Evolutionary conservation across 139 green algal species (phyloP), one percentile per base, ranked within the genome.

Genomic region (Haematococcus lacustris): DNA sequence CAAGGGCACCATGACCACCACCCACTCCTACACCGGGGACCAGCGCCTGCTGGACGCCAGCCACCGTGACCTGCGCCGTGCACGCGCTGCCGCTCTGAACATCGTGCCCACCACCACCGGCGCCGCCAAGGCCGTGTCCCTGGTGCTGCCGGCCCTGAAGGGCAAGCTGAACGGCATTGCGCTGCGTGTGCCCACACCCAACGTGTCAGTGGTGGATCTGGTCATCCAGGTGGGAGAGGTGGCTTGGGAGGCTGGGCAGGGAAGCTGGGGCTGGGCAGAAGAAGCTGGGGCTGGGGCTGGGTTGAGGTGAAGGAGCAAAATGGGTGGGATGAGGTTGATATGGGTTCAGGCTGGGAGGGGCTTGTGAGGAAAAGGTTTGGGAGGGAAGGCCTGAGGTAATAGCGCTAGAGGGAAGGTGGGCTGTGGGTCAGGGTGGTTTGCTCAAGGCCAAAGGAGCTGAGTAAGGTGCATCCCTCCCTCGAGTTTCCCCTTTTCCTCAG

Each of bases 1-100:
- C 68, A 98, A 98, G 93, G 95, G 94, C 66, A 96, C 88, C 68
- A 99, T 99, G 94, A 99, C 95, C 78, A 99, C 95, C 78, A 98
- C 91, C 61, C 95, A 99, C 92, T 97, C 91, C 17, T 99, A 99
- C 94, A 99, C 95, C 38, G 93, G 93, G 71, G 95, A 99, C 89
- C 94, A 98, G 93, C 83, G 92, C 73, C 89, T 99, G 85, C 87
- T 98, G 76, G 95, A 99, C 82, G 94, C 93, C 2, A 94, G 86
- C n/a, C 94, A 98, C 93, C 88, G 94, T 71, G 95, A 99, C 78
- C 88, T 98, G 80, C 89, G 95, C 77, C 91, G 95, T 73, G 94
- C 95, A 6, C 94, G 95, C 57, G 95, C 95, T 39, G 95, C 95
- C 53, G 93, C 93, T 34, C 89, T 99, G 35, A 98, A 97, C 90